These are phyloP conservation scores for Pichia pseudocactophila DNA, from an alignment of 805 yeast genomes.

Conservation along the genomic window DNA sequence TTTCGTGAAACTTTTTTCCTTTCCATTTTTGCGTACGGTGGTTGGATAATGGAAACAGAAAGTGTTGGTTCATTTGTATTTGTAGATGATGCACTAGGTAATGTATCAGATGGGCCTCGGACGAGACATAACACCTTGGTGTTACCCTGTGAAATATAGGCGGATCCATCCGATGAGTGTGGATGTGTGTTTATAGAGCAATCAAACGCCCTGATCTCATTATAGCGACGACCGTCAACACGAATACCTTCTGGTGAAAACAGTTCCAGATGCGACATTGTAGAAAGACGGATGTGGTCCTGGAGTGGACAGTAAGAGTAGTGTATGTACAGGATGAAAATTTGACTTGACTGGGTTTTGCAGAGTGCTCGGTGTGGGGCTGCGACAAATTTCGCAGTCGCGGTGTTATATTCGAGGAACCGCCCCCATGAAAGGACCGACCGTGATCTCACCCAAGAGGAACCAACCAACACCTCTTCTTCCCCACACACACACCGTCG, in stretches of 20 bases:
- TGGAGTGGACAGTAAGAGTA: no score
- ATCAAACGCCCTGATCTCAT: slow-evolving; percentile 76
- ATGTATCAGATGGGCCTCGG: slow-evolving; percentile 85
- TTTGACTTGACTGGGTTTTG: no score
- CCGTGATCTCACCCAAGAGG: no score
- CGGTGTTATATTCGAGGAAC: no score
- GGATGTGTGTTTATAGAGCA: slow-evolving; percentile 86
- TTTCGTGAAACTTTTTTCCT: slow-evolving; percentile 57
- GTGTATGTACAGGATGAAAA: no score
- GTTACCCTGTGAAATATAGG: slow-evolving; percentile 87
- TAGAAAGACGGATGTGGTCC: background rate
- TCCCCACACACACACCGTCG: no score
- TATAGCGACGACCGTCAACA: slow-evolving; percentile 91
- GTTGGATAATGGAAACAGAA: slow-evolving; percentile 56
- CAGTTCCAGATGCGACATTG: slow-evolving; percentile 50
- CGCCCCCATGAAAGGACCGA: background rate
- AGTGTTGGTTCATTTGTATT: slow-evolving; percentile 50
- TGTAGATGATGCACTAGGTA: slow-evolving; percentile 39
- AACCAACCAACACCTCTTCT: no score
- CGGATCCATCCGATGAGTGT: slow-evolving; percentile 81
- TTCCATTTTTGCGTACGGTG: slow-evolving; percentile 74
- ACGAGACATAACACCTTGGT: slow-evolving; percentile 81
- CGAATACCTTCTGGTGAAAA: slow-evolving; percentile 95
- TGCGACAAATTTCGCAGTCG: no score
- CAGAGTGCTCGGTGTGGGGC: no score